Evolutionary conservation across 331 rosid genomes (phyloP), one percentile per base, ranked within the genome.

Genomic region (Dryas integrifolia): DNA sequence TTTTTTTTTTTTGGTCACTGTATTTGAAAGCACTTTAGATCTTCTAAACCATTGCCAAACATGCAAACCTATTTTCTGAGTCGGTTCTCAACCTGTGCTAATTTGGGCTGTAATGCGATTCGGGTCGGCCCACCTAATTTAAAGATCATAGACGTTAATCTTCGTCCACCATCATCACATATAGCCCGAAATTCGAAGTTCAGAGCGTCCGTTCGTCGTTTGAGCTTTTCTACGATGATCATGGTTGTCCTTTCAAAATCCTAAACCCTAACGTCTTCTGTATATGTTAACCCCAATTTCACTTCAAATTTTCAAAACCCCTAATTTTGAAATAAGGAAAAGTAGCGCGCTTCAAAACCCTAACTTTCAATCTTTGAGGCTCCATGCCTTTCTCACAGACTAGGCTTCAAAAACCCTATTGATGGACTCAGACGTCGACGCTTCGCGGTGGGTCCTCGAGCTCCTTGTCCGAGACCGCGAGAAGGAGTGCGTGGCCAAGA

Each of bases 361-460:
- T n/a, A 18, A 38, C 9, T 38, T 60, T 60, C 65, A 14, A 38
- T 59, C 24, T 38, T 6, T 0, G 45, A 60, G 15, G 5, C 26
- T 58, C 9, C 0, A 24, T 58, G 0, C 1, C 41, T 11, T 60
- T 60, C 24, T 62, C 15, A 21, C 67, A 11, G 41, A 40, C n/a
- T 40, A 9, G n/a, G 50, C 41, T 40, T 9, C 50, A 7, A 0
- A 38, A 38, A 10, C 15, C 68, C 1, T 4, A 4, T 18, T 44
- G 1, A 82, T 88, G 88, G 82, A 85, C 14, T 2, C 53, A 14
- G 75, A 70, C 52, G 15, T 14, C 3, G 85, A 88, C 72, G 39
- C 78, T 63, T 59, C 82, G 9, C 75, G 84, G 26, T 90, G 98
- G 91, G 30, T 87, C 11, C 18, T 85, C 41, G 95, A 92, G 39